Conservation (phyloP, 2,329 filamentous ascomycete genomes). For the Sclerotinia subarctica region DNA sequence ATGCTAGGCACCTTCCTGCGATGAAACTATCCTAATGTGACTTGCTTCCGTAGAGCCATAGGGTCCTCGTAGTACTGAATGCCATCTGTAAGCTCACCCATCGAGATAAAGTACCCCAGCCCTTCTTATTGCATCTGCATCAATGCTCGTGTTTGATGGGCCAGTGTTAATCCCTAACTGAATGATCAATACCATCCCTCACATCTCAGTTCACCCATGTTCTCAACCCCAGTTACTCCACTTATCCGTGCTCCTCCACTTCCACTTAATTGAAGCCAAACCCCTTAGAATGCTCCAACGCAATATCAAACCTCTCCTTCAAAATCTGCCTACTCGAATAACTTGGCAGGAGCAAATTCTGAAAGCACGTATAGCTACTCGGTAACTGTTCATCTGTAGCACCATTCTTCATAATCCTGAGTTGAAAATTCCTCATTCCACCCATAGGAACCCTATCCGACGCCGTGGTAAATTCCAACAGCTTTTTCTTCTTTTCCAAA, state of each 20-base stretch:
- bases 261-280: slow-evolving; percentile 71
- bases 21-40: slow-evolving; percentile 77
- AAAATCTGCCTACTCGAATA: slow-evolving; percentile 71
- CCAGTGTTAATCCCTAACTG: neutral
- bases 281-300: slow-evolving; percentile 81
- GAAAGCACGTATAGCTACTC: slow-evolving; percentile 90
- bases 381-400: slow-evolving; percentile 65
- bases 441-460: slow-evolving; percentile 87
- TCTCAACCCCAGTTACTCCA: neutral
- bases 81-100: slow-evolving; percentile 61
- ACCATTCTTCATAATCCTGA: slow-evolving; percentile 77
- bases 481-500: slow-evolving; percentile 65
- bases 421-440: slow-evolving; percentile 77
- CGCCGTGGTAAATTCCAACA: slow-evolving; percentile 94
- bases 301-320: slow-evolving; percentile 73
- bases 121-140: slow-evolving; percentile 34
- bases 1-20: slow-evolving; percentile 63
- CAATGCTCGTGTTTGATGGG: neutral
- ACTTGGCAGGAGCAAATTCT: slow-evolving; percentile 79
- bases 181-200: neutral
- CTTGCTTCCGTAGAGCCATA: slow-evolving; percentile 71
- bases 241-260: neutral
- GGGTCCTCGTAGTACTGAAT: slow-evolving; percentile 71
- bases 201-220: neutral
- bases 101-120: slow-evolving; percentile 38